Evolutionary conservation across 1,139 yeast genomes (phyloP), one percentile per base, ranked within the genome.

Genomic region (Candida sp.): DNA sequence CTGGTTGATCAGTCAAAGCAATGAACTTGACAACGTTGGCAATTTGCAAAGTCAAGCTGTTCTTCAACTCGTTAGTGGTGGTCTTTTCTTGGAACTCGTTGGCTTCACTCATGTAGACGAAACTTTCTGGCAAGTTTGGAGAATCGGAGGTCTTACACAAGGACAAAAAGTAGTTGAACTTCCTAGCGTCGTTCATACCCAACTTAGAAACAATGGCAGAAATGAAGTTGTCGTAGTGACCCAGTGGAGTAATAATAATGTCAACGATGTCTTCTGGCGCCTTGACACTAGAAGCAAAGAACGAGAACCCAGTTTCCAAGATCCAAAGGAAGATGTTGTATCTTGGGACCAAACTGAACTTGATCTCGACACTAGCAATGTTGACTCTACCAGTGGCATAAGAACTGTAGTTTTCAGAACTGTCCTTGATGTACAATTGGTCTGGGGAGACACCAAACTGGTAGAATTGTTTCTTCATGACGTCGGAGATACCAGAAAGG

Each of bases 351-450:
- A 92, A 78, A 53, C 78, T 81, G 66, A 92, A 77, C 57, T 80
- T 83, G 50, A 88, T 78, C 52, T 81, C 72, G 52, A 91, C 74
- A 55, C 82, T 79, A 56, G 84, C 85, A 57, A 94, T 80, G 68
- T 90, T 88, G 56, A 83, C 75, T 68, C 99, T 85, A 56, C 99
- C 99, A 51, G 96, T 81, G 43, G 98, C 97, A 68, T 90, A 94
- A 45, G 91, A 78, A 17, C 94, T 76, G 68, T 72, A 92, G 54
- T 83, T 78, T 63, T 90, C 88, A 44, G 88, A 77, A 49, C 87
- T 84, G 66, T 91, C 97, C 65, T 84, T 81, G 57, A 86, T 75
- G 61, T 78, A 80, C 58, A 83, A 72, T 47, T 72, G 69, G 44
- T 75, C 73, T 45, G 73, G 57, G n/a, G 75, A 67, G 44, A 85